Conservation (phyloP, 129 eudicot species). For the Mikania micrantha region DNA sequence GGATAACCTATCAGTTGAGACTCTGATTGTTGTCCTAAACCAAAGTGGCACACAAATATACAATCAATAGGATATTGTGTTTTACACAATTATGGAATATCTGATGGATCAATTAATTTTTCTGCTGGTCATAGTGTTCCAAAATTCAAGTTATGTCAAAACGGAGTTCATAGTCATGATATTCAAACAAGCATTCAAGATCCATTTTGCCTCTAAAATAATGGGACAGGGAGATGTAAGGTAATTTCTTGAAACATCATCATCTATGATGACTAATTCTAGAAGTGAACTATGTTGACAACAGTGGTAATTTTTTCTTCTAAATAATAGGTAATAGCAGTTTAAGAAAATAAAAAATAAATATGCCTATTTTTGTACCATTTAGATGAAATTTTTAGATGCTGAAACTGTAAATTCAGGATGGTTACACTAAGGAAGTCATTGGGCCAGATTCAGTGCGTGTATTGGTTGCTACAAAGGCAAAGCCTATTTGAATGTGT, state of each 20-base stretch:
- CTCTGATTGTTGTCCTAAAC: too few relatives aligned
- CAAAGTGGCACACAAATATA: too few relatives aligned
- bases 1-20: too few relatives aligned
- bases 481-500: too few relatives aligned
- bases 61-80: too few relatives aligned
- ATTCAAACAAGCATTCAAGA: conserved; percentile 68
- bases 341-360: neutral
- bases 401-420: conserved; percentile 42
- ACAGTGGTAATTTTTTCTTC: neutral
- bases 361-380: conserved; percentile 7
- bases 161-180: conserved; percentile 87
- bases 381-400: conserved; percentile 10
- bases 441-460: conserved; percentile 45
- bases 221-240: conserved; percentile 69
- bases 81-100: conserved; percentile 59
- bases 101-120: conserved; percentile 71
- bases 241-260: conserved; percentile 34
- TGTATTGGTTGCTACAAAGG: conserved; percentile 59
- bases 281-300: neutral
- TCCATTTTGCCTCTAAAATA: conserved; percentile 56
- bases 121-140: conserved; percentile 46
- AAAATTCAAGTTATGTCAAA: conserved; percentile 38
- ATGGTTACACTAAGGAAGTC: conserved; percentile 66
- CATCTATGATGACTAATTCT: too few relatives aligned
- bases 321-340: conserved; percentile 1